A percentile compares a stretch with the other conserved stretches of the same genome.
These are phyloP conservation scores for Blastomyces silverae DNA, from an alignment of 2,329 filamentous ascomycete genomes.

Conservation along the genomic window DNA sequence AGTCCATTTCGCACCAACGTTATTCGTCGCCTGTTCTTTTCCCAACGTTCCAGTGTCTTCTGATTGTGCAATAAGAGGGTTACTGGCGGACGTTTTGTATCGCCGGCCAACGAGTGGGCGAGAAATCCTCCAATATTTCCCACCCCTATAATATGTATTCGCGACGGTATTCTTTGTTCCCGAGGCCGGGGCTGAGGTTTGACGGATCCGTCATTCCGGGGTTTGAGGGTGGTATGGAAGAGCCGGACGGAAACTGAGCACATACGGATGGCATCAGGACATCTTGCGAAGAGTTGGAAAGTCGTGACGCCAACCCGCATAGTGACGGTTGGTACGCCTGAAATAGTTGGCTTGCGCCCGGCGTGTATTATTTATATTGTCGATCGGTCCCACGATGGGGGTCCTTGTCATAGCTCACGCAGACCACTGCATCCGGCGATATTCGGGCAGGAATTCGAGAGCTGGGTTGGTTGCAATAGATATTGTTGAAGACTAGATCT, in stretches of 20 bases:
- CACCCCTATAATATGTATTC: conserved; percentile 70
- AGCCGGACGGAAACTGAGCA: not conserved
- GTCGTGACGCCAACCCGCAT: conserved; percentile 8
- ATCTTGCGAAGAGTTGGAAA: conserved; percentile 5
- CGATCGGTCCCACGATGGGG: not conserved
- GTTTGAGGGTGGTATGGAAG: not conserved
- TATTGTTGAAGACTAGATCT: not conserved
- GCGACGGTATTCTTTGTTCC: conserved; percentile 3
- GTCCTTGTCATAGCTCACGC: not conserved
- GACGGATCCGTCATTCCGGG: not conserved
- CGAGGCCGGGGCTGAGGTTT: not conserved
- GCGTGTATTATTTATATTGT: not conserved
- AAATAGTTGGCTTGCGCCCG: not conserved
- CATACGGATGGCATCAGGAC: not conserved
- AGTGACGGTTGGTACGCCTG: not conserved
- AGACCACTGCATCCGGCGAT: not conserved
- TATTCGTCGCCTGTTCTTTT: conserved; percentile 29
- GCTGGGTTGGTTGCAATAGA: not conserved
- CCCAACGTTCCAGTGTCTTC: conserved; percentile 33
- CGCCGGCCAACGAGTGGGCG: conserved; percentile 61
- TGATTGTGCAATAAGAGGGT: conserved; percentile 68
- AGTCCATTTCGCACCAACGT: conserved; percentile 36
- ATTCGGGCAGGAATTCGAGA: not conserved
- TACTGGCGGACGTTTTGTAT: conserved; percentile 60
- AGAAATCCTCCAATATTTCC: conserved; percentile 77